phyloP scores from a whole-genome alignment of 257 asterid species.

The Nicotiana otophora region DNA sequence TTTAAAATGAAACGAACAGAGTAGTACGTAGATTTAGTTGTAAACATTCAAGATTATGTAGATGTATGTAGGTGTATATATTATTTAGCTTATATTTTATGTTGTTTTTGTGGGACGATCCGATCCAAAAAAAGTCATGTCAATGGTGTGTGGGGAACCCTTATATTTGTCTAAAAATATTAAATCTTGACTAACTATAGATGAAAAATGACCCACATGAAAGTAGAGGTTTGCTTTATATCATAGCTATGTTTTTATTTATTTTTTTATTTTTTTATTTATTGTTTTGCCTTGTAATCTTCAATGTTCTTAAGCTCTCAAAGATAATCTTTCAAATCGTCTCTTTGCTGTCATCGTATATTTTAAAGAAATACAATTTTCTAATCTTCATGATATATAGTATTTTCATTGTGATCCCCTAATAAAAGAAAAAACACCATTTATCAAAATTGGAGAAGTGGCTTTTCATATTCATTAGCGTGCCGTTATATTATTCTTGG shows the following conservation, averaged over 20 bases:
- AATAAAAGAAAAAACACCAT: too few species aligned
- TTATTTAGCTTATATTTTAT: neutral
- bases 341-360: neutral
- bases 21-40: too few species aligned
- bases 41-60: neutral
- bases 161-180: neutral
- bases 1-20: too few species aligned
- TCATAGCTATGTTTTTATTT: neutral
- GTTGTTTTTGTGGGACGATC: neutral
- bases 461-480: neutral
- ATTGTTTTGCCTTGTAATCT: constrained; percentile 27
- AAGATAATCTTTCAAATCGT: neutral
- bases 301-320: constrained; percentile 19
- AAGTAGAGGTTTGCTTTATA: neutral
- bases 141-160: neutral
- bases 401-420: neutral
- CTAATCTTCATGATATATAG: neutral
- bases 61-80: neutral
- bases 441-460: neutral
- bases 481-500: neutral
- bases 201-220: neutral
- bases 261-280: too few species aligned
- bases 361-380: neutral
- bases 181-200: neutral
- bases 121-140: neutral